Conservation (phyloP, 73 alveolate genomes). For the Breviolum minutum region DNA sequence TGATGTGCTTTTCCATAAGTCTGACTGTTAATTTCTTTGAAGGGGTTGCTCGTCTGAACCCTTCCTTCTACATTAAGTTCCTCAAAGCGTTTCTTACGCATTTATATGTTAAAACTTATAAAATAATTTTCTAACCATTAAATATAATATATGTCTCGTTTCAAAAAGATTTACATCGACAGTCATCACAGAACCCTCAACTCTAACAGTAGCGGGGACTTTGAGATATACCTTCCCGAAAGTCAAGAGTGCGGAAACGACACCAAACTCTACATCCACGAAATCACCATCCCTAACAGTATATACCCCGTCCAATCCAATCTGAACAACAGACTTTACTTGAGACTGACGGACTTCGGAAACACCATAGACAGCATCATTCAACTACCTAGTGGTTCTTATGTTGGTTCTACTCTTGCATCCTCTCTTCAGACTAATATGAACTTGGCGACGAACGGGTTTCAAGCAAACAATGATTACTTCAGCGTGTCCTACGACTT, state of each 20-base stretch:
- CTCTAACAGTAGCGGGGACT: constrained; percentile 12
- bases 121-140: neutral
- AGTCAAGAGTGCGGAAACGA: constrained; percentile 78
- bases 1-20: neutral
- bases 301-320: constrained; percentile 56
- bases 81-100: neutral
- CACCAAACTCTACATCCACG: constrained; percentile 51
- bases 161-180: constrained; percentile 15
- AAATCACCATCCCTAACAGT: constrained; percentile 35
- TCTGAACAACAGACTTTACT: neutral
- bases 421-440: neutral
- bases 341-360: constrained; percentile 34
- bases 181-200: constrained; percentile 26
- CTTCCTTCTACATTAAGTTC: neutral
- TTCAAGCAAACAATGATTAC: neutral
- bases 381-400: neutral
- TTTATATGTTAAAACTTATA: neutral
- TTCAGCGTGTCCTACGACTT: constrained; percentile 10
- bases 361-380: neutral
- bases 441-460: constrained; percentile 15
- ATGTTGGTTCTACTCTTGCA: constrained; percentile 31
- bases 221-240: constrained; percentile 27
- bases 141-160: neutral
- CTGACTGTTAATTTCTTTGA: constrained; percentile 21
- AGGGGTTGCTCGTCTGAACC: constrained; percentile 9